Evolutionary conservation across 2,329 filamentous ascomycete genomes (phyloP), one percentile per base, ranked within the genome.

Genomic region (Fusarium incarnatum): DNA sequence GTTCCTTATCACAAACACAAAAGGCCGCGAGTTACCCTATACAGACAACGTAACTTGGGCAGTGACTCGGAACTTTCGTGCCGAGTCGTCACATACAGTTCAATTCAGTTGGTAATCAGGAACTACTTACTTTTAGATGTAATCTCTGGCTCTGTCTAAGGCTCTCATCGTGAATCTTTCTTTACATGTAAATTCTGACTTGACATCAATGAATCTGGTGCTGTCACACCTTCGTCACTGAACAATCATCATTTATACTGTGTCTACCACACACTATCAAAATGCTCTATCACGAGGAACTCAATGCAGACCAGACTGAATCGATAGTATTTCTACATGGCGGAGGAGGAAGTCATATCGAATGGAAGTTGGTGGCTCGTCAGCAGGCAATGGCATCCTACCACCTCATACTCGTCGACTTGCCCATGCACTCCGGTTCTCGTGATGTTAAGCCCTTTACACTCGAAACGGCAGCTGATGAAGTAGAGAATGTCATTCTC

Each of bases 401-500:
- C 16, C 63, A 70, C n/a, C 27, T 70, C 1, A 56, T 70, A 5
- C 25, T 72, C 6, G 45, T 60, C 8, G 66, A 70, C 18, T 45
- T 70, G 8, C 64, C 67, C 9, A 54, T 54, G 22, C 70, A 72
- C 25, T 66, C 70, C 1, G 47, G 32, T 11, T 72, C 67, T 5
- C 47, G 32, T n/a, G 50, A 60, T 3, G 45, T 65, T 0, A 45
- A 40, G 10, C 64, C 63, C 0, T 56, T 65, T 5, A 46, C 60
- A 0, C 45, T 65, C 0, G 18, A 52, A 3, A 42, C 25, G 1
- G 63, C 67, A 4, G 60, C 70, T 1, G 57, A 72, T 3, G 53
- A 63, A 27, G 71, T 82, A 13, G 76, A 75, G 6, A 62, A 70
- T 2, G 71, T 82, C 37, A 82, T 83, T 32, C 69, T 67, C 8